phyloP scores from a whole-genome alignment of 2,329 filamentous ascomycete genomes.

The Claviceps sp. region DNA sequence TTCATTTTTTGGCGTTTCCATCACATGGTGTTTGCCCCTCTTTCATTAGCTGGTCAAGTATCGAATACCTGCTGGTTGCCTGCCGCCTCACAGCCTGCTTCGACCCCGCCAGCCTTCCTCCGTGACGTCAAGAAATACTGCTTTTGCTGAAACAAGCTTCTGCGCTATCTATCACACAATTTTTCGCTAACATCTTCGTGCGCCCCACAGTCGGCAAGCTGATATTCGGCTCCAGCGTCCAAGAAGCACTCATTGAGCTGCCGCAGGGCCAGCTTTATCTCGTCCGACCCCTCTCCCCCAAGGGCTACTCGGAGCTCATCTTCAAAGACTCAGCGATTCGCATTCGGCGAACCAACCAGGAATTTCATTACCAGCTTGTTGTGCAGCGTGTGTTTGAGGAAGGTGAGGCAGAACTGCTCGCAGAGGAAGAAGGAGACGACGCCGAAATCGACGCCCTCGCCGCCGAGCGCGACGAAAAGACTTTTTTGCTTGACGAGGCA shows the following conservation, averaged over 20 bases:
- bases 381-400: constrained; percentile 95
- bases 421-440: constrained; percentile 80
- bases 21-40: no score
- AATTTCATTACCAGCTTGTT: constrained; percentile 95
- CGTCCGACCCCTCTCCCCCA: constrained; percentile 85
- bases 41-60: no score
- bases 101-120: no score
- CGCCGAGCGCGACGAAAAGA: constrained; percentile 89
- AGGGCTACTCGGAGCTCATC: constrained; percentile 96
- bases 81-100: no score
- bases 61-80: no score
- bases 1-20: not conserved
- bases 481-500: constrained; percentile 84
- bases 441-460: constrained; percentile 60
- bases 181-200: not conserved
- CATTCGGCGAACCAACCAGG: constrained; percentile 84
- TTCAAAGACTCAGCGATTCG: constrained; percentile 93
- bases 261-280: constrained; percentile 95
- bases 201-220: constrained; percentile 63
- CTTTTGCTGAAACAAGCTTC: not conserved
- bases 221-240: constrained; percentile 74
- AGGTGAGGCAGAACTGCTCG: constrained; percentile 82
- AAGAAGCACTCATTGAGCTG: constrained; percentile 89
- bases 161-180: not conserved
- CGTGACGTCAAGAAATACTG: no score